Percentiles rank a stretch among this genome's conserved stretches.
phyloP scores from a whole-genome alignment of 2,329 filamentous ascomycete species.

The Fusarium kyushuense region DNA sequence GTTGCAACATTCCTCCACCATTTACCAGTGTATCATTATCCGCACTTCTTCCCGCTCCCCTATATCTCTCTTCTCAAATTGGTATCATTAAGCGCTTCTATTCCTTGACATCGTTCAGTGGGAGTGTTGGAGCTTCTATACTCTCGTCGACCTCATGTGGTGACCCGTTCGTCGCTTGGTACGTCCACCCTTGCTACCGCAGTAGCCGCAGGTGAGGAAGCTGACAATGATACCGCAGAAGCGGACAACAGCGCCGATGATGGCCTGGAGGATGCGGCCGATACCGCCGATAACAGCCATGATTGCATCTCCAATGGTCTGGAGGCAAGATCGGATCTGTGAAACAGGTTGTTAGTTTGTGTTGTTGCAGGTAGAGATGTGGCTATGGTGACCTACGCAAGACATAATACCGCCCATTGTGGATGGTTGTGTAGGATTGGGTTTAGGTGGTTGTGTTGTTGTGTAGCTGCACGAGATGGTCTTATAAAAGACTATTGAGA shows the following conservation, averaged over 20 bases:
- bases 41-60: neutral
- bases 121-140: conserved; percentile 8
- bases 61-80: conserved; percentile 12
- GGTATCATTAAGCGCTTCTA: conserved; percentile 18
- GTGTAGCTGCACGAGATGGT: conserved; percentile 10
- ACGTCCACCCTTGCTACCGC: conserved; percentile 44
- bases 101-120: neutral
- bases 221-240: conserved; percentile 75
- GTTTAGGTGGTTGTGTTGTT: conserved; percentile 10
- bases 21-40: neutral
- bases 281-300: conserved; percentile 78
- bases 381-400: conserved; percentile 72
- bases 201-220: conserved; percentile 69
- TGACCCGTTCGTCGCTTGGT: conserved; percentile 27
- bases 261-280: conserved; percentile 72
- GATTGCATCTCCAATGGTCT: conserved; percentile 73
- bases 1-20: conserved; percentile 19
- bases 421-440: conserved; percentile 35
- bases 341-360: conserved; percentile 28
- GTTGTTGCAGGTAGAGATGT: neutral
- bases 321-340: conserved; percentile 70
- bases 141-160: conserved; percentile 37
- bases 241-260: conserved; percentile 74
- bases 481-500: neutral
- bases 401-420: conserved; percentile 85